Evolutionary conservation across 108 stramenopile species (phyloP).

Genomic region (Aureococcus anophagefferens): DNA sequence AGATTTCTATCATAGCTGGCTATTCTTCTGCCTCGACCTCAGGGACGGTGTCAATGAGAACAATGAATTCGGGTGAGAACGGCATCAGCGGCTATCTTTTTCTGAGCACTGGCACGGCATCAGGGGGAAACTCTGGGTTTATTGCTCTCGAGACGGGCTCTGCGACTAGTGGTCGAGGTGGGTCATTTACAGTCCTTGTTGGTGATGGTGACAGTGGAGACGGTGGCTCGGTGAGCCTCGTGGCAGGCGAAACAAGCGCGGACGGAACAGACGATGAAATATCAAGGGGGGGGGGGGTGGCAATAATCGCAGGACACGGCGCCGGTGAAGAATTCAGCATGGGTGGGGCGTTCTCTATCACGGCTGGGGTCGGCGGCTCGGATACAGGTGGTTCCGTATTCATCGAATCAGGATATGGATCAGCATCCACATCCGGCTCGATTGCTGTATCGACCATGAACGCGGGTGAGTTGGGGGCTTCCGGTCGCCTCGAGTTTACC

Average conservation of each 20-base stretch:
- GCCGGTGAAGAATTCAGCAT: not conserved
- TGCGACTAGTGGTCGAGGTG: constrained; percentile 23
- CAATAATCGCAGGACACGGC: not conserved
- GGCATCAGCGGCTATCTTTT: constrained; percentile 30
- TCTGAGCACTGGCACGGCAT: constrained; percentile 29
- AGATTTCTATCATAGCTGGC: not conserved
- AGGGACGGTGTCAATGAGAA: constrained; percentile 21
- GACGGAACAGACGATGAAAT: not conserved
- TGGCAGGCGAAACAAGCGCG: constrained; percentile 9
- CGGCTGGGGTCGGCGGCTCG: not conserved
- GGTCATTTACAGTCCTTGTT: constrained; percentile 19
- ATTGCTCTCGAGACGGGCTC: constrained; percentile 24
- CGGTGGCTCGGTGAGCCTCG: constrained; percentile 21
- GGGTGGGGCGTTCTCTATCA: not conserved
- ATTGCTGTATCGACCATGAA: not conserved
- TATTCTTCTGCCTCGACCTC: constrained; percentile 25
- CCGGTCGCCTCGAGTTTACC: not conserved
- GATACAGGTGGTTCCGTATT: not conserved
- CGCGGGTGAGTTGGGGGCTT: not conserved
- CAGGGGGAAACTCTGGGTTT: constrained; percentile 24
- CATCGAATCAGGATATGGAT: not conserved
- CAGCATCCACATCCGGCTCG: not conserved
- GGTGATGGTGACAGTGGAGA: constrained; percentile 26
- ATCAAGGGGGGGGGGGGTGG: not conserved
- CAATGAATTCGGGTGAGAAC: constrained; percentile 28